Percentiles rank a stretch among this genome's conserved stretches.
Conservation (phyloP, 2,329 filamentous ascomycete species). For the Ceratocystis huliohia region DNA sequence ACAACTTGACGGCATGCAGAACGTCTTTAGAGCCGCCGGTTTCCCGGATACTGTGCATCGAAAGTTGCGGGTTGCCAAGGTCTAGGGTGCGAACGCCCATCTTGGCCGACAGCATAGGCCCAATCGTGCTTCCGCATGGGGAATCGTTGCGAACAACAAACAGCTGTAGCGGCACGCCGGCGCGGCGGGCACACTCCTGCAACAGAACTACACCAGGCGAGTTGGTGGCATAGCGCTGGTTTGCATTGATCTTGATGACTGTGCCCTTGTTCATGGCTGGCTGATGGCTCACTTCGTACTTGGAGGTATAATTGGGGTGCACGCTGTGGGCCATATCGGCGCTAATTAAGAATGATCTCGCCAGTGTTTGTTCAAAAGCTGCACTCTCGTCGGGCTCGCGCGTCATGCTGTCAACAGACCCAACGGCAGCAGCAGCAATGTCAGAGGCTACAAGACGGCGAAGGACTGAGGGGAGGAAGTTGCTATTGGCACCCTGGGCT, state of each 20-base stretch:
- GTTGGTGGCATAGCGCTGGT: conserved; percentile 93
- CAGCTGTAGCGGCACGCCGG: conserved; percentile 75
- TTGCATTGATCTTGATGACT: conserved; percentile 97
- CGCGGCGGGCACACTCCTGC: conserved; percentile 66
- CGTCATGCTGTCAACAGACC: conserved; percentile 43
- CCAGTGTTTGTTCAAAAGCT: conserved; percentile 83
- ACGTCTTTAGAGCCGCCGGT: conserved; percentile 82
- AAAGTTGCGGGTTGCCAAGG: conserved; percentile 83
- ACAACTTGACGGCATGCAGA: conserved; percentile 70
- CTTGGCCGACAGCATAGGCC: conserved; percentile 83
- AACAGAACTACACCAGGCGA: conserved; percentile 86
- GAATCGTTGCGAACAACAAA: conserved; percentile 96
- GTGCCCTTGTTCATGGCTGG: conserved; percentile 94
- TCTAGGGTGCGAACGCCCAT: conserved; percentile 83
- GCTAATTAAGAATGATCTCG: conserved; percentile 83
- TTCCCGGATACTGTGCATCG: conserved; percentile 95
- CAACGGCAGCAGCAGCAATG: conserved; percentile 39
- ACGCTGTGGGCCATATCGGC: conserved; percentile 97
- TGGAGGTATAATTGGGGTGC: conserved; percentile 84
- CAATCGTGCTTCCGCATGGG: conserved; percentile 89
- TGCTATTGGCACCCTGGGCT: conserved; percentile 86
- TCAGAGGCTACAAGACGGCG: conserved; percentile 68
- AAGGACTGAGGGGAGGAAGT: conserved; percentile 75
- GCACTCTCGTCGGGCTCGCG: conserved; percentile 55
- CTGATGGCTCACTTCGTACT: conserved; percentile 83